Evolutionary conservation across 2,329 filamentous ascomycete species (phyloP), one percentile per base, ranked within the genome.

Genomic region (Diaporthe eres): DNA sequence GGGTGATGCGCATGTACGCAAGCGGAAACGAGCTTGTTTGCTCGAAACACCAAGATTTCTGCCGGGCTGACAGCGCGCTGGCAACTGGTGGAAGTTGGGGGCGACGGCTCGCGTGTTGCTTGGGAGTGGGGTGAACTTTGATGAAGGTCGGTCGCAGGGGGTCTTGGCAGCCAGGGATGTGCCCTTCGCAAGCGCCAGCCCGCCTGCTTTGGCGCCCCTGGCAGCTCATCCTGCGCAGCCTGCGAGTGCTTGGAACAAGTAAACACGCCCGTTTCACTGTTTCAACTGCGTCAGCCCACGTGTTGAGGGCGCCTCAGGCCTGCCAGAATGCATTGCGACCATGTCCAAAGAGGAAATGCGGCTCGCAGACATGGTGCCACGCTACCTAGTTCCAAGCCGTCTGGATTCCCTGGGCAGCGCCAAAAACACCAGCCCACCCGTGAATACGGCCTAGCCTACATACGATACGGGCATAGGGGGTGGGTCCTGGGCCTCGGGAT

Each of bases 11-110:
- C 49, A 44, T 25, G 47, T 22, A n/a, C 25, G 7, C 25, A 57
- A 47, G 60, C 47, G 37, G 58, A 65, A 65, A 65, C 71, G 42
- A 53, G 71, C 49, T 73, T 73, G 58, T 73, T 44, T 73, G 25
- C 71, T 57, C 71, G 71, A 73, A 73, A 73, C 71, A 63, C 58
- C 58, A 73, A 65, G 51, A 65, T 17, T 55, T 53, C 58, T 61
- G 49, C 47, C 37, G 19, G 47, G 71, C 71, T 65, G 49, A 51
- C 71, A n/a, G n/a, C 47, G 34, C 37, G 44, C 42, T 51, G 61
- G 28, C 63, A 37, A 73, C 47, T 73, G 71, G 71, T 73, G 71
- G 71, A 47, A 73, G 19, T 47, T 25, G 37, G 58, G 58, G 71
- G 58, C 58, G 37, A 31, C 19, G 51, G 51, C 71, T 73, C 71